Percentiles rank a stretch among this genome's conserved stretches.
Conservation (phyloP, 192 early-diverging fungal genomes). For the Coemansia sp. region DNA sequence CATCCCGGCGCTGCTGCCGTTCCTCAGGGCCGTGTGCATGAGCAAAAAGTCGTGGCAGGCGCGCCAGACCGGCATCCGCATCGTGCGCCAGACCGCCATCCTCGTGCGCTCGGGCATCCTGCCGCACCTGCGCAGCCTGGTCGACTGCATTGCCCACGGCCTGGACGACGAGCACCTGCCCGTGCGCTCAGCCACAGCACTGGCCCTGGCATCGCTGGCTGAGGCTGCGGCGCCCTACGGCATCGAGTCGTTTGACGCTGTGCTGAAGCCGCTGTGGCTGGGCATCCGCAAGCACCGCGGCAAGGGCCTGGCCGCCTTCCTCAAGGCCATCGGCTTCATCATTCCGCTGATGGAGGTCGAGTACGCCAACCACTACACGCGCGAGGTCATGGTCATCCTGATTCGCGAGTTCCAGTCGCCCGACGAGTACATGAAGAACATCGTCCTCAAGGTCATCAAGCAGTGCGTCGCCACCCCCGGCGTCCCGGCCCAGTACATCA, state of each 20-base stretch:
- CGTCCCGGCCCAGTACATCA: constrained; percentile 82
- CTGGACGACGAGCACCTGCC: constrained; percentile 97
- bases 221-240: constrained; percentile 98
- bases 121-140: constrained; percentile 90
- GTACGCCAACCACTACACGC: constrained; percentile 91
- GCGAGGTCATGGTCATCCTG: constrained; percentile 89
- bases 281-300: constrained; percentile 96
- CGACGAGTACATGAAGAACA: constrained; percentile 99
- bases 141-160: constrained; percentile 88
- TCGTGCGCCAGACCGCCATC: constrained; percentile 96
- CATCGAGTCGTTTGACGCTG: constrained; percentile 94
- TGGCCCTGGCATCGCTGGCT: constrained; percentile 93
- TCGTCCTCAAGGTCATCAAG: constrained; percentile 96
- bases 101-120: constrained; percentile 92
- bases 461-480: constrained; percentile 96
- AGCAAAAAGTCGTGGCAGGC: constrained; percentile 99
- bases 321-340: constrained; percentile 98
- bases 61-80: constrained; percentile 96
- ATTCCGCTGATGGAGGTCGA: constrained; percentile 98
- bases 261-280: constrained; percentile 87
- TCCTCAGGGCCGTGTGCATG: constrained; percentile 92
- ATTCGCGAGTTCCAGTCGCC: constrained; percentile 96
- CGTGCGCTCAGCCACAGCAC: constrained; percentile 91
- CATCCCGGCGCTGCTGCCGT: constrained; percentile 91
- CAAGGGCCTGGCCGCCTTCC: constrained; percentile 93